Evolutionary conservation across 805 yeast genomes (phyloP), one percentile per base, ranked within the genome.

Genomic region (Spathaspora sp.): DNA sequence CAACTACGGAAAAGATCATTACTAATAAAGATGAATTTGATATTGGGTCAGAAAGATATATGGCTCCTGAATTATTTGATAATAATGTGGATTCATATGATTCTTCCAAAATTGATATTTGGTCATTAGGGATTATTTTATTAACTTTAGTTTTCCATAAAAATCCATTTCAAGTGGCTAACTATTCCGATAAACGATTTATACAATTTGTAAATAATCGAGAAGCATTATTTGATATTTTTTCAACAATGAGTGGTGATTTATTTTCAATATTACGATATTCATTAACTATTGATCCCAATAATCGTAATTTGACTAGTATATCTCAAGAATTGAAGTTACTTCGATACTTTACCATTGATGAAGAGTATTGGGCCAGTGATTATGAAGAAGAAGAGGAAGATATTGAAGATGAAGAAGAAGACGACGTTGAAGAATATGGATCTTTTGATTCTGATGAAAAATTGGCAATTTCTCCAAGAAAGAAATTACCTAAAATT

Each of bases 21-120:
- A 69, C 80, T 35, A 91, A 89, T 61, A 64, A 57, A 20, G 60
- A 56, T 46, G 78, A 73, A 53, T 87, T 90, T 65, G 96, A 89
- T 55, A 87, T 89, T 52, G 97, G 97, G 20, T 82, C 89, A 50
- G 96, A 89, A 68, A 77, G 96, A 55, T 91, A 91, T 68, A 91
- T 91, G 97, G 96, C 97, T 0, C 97, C 97, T 1, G 97, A 91
- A 64, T 70, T 90, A 52, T 85, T 90, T 63, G 96, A 90, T 50
- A 58, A 66, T 12, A 70, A 71, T 42, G 69, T 82, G 47, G 81
- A 80, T 35, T 72, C 77, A 43, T 92, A 91, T 65, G 87, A 86
- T 59, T 89, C 96, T 8, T 82, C 85, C 18, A 86, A 87, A 66
- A 86, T 87, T 48, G 97, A 91, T 69, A 75, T 91, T 47, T 91